A percentile compares a stretch with the other conserved stretches of the same genome.
Evolutionary conservation across 2,329 filamentous ascomycete species (phyloP).

Genomic region (Claviceps quebecensis): DNA sequence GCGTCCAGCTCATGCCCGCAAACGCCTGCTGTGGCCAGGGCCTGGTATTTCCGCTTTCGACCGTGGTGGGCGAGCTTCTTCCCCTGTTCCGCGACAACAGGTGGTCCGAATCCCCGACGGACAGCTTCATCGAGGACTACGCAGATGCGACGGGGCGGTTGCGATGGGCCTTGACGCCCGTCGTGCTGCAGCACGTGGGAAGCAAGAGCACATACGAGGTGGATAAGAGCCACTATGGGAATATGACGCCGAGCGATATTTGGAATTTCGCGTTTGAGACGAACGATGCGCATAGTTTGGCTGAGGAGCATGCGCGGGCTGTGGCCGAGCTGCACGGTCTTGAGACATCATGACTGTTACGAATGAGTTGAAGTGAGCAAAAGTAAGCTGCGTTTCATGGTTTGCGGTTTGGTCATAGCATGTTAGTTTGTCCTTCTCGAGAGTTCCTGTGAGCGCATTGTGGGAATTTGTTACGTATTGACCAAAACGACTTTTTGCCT

Average conservation of each 20-base stretch:
- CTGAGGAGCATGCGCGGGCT: slow-evolving; percentile 1
- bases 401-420: too few species aligned
- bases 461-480: too few species aligned
- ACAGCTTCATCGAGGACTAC: slow-evolving; percentile 7
- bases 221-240: background rate
- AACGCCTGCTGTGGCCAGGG: slow-evolving; percentile 6
- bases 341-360: too few species aligned
- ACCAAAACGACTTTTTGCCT: too few species aligned
- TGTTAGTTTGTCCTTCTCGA: too few species aligned
- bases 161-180: slow-evolving; percentile 5
- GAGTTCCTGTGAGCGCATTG: too few species aligned
- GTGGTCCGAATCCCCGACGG: slow-evolving; percentile 1
- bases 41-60: slow-evolving; percentile 3
- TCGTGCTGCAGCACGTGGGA: slow-evolving; percentile 7
- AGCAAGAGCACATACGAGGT: slow-evolving; percentile 4
- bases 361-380: too few species aligned
- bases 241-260: slow-evolving; percentile 5
- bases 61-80: background rate
- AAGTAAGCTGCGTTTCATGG: too few species aligned
- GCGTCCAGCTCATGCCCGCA: slow-evolving; percentile 5
- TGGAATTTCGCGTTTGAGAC: slow-evolving; percentile 7
- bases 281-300: slow-evolving; percentile 1
- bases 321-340: too few species aligned
- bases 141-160: slow-evolving; percentile 1
- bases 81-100: slow-evolving; percentile 1